Evolutionary conservation across 805 yeast genomes (phyloP).

Genomic region (Wickerhamiella occidentalis): DNA sequence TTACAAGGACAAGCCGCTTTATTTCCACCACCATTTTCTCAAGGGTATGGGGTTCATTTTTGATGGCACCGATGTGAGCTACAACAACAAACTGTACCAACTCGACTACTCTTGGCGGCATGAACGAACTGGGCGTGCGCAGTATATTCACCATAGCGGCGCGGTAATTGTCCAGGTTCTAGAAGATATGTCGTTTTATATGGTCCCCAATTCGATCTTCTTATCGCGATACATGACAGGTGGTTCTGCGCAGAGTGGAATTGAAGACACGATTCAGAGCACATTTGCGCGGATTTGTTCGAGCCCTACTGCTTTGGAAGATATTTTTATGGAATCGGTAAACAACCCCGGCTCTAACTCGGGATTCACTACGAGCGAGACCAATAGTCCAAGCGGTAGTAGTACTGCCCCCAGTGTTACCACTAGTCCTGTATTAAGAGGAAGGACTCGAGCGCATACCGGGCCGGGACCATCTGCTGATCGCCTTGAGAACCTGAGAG

Average conservation of each 20-base stretch:
- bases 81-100: constrained; percentile 42
- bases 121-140: constrained; percentile 70
- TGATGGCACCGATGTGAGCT: constrained; percentile 45
- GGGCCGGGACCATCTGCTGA: neutral
- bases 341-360: neutral
- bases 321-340: constrained; percentile 38
- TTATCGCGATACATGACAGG: constrained; percentile 42
- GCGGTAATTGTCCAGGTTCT: constrained; percentile 78
- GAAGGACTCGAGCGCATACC: neutral
- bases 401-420: neutral
- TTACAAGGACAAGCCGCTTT: constrained; percentile 22
- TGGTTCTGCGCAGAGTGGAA: constrained; percentile 15
- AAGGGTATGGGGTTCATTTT: constrained; percentile 60
- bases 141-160: constrained; percentile 83
- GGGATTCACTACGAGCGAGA: neutral
- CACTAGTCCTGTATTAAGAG: neutral
- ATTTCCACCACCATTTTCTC: constrained; percentile 66
- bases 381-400: neutral
- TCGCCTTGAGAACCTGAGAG: neutral
- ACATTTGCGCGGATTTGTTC: constrained; percentile 53
- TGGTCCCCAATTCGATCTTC: constrained; percentile 82
- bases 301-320: constrained; percentile 36
- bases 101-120: constrained; percentile 70
- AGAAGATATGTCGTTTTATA: constrained; percentile 60
- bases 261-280: constrained; percentile 40